Evolutionary conservation across 768 basidiomycete species (phyloP).

Genomic region (Naganishia antarctica): DNA sequence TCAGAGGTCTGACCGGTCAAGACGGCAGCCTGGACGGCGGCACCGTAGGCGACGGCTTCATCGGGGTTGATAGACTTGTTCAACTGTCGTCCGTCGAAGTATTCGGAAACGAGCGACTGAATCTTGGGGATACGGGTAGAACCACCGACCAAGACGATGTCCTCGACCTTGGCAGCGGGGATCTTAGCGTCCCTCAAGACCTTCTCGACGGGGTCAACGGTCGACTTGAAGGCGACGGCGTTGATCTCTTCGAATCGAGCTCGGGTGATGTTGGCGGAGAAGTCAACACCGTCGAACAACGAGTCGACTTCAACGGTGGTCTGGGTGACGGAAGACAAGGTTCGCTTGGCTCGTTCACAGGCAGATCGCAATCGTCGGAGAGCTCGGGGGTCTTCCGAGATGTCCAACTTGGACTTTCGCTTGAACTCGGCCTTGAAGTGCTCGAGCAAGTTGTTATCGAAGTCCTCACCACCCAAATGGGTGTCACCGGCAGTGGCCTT

Average conservation of each 20-base stretch:
- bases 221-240: slow-evolving; percentile 88
- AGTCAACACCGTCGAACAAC: slow-evolving; percentile 95
- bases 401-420: slow-evolving; percentile 92
- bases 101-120: slow-evolving; percentile 95
- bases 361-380: slow-evolving; percentile 90
- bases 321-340: slow-evolving; percentile 94
- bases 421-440: slow-evolving; percentile 99
- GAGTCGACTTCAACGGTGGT: slow-evolving; percentile 99
- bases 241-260: slow-evolving; percentile 99
- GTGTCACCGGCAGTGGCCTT: slow-evolving; percentile 98
- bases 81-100: slow-evolving; percentile 93
- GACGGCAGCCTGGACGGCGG: slow-evolving; percentile 98
- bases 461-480: slow-evolving; percentile 99
- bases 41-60: slow-evolving; percentile 99
- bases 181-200: slow-evolving; percentile 99
- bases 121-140: slow-evolving; percentile 99
- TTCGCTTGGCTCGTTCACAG: slow-evolving; percentile 99
- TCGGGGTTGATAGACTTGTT: slow-evolving; percentile 99
- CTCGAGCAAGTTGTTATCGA: slow-evolving; percentile 94
- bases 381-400: slow-evolving; percentile 94
- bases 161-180: slow-evolving; percentile 85
- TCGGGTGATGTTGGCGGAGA: slow-evolving; percentile 97
- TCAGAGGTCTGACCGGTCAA: slow-evolving; percentile 98
- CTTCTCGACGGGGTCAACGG: slow-evolving; percentile 96
- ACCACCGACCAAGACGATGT: slow-evolving; percentile 98